Percentiles rank a stretch among this genome's conserved stretches.
Evolutionary conservation across 305 asterid species (phyloP).

Genomic region (Lippia alba): DNA sequence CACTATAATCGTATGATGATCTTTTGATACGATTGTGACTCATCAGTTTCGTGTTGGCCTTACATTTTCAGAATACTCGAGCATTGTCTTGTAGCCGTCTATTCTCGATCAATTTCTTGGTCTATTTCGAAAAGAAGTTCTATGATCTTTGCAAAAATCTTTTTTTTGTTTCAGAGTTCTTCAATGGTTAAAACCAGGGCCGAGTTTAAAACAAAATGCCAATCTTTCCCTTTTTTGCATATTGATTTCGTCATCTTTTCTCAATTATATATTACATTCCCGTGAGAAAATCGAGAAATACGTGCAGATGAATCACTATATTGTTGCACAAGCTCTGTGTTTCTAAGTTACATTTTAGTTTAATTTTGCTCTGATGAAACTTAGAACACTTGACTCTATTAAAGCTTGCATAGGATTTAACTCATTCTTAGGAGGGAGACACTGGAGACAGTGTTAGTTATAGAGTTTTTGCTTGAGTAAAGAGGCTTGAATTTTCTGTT

Average conservation of each 20-base stretch:
- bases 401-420: constrained; percentile 16
- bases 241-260: not conserved
- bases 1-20: not conserved
- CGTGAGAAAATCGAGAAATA: not conserved
- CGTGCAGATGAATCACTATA: not conserved
- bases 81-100: not conserved
- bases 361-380: not conserved
- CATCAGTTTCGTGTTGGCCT: no score
- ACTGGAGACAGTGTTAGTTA: not conserved
- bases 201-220: no score
- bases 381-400: not conserved
- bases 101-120: not conserved
- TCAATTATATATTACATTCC: not conserved
- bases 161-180: not conserved
- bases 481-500: not conserved
- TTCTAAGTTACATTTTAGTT: not conserved
- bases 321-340: not conserved
- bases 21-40: no score
- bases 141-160: no score
- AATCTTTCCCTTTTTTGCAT: not conserved
- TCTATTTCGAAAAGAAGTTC: no score
- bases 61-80: not conserved
- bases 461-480: not conserved
- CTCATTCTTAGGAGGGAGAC: not conserved
- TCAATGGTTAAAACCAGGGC: no score